Evolutionary conservation across 306 rosid genomes (phyloP).

Genomic region (Quercus ilex): DNA sequence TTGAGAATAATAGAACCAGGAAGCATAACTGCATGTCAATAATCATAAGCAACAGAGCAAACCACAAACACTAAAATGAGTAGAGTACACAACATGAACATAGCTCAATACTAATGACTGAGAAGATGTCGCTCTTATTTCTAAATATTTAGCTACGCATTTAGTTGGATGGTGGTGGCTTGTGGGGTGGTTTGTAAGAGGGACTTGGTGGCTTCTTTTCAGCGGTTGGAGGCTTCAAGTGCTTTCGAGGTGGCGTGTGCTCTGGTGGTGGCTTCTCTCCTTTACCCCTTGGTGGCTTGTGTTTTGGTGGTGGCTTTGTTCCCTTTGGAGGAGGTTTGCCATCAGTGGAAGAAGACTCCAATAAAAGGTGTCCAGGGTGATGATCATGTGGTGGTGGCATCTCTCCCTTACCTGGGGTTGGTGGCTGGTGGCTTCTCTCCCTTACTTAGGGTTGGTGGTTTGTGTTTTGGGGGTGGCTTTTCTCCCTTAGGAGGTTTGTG

Average conservation of each 20-base stretch:
- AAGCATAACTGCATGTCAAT: background rate
- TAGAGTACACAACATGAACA: background rate
- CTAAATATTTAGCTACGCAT: background rate
- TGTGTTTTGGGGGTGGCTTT: constrained; percentile 8
- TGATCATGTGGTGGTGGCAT: background rate
- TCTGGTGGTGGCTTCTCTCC: background rate
- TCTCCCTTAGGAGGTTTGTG: background rate
- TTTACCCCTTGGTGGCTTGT: too few relatives aligned
- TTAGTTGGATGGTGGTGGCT: background rate
- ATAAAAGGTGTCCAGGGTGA: too few relatives aligned
- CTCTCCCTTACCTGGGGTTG: background rate
- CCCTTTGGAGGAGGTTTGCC: too few relatives aligned
- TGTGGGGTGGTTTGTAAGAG: background rate
- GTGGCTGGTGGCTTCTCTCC: background rate
- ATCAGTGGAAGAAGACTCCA: too few relatives aligned
- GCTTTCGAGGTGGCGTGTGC: background rate
- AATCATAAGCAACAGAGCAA: background rate
- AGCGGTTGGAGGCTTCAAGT: too few relatives aligned
- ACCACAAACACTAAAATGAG: background rate
- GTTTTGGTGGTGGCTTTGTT: too few relatives aligned
- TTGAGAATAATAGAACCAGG: too few relatives aligned
- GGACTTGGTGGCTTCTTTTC: too few relatives aligned
- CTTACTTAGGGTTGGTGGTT: background rate
- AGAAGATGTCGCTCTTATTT: background rate
- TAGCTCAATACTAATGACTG: background rate